Evolutionary conservation across 2,329 filamentous ascomycete genomes (phyloP).

Genomic region (Fusarium napiforme): DNA sequence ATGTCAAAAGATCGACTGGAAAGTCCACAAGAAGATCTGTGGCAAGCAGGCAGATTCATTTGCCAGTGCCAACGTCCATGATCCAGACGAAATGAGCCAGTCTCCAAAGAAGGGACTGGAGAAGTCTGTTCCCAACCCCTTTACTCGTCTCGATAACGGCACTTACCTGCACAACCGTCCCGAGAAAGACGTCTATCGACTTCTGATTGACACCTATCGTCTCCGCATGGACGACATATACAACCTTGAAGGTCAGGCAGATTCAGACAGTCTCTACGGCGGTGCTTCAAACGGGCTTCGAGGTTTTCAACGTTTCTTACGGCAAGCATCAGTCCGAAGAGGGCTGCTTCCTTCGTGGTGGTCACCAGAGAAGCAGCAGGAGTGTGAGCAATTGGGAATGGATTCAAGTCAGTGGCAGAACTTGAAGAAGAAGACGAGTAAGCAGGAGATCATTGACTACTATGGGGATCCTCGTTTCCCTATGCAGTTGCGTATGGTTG

Average conservation of each 20-base stretch:
- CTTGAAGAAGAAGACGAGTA: constrained; percentile 39
- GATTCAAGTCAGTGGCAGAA: constrained; percentile 42
- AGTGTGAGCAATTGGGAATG: constrained; percentile 53
- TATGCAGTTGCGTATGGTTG: constrained; percentile 63
- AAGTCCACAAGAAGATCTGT: constrained; percentile 59
- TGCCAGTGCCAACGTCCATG: not conserved
- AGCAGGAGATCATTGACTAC: constrained; percentile 52
- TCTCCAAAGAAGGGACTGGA: constrained; percentile 47
- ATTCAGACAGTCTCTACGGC: constrained; percentile 47
- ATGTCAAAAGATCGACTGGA: constrained; percentile 64
- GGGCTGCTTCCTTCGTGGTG: constrained; percentile 59
- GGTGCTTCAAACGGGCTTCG: constrained; percentile 33
- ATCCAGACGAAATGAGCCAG: not conserved
- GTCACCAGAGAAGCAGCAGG: constrained; percentile 50
- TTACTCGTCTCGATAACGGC: constrained; percentile 52
- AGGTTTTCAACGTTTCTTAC: constrained; percentile 54
- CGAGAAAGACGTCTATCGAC: constrained; percentile 55
- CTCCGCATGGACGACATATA: constrained; percentile 56
- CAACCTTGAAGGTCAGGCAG: constrained; percentile 41
- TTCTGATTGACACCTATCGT: constrained; percentile 61
- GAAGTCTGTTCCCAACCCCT: constrained; percentile 48
- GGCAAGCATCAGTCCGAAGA: constrained; percentile 22
- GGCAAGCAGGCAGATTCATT: constrained; percentile 34
- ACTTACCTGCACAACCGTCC: constrained; percentile 58
- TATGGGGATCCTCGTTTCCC: constrained; percentile 58